Evolutionary conservation across 805 yeast genomes (phyloP).

Genomic region (Kregervanrija delftensis): DNA sequence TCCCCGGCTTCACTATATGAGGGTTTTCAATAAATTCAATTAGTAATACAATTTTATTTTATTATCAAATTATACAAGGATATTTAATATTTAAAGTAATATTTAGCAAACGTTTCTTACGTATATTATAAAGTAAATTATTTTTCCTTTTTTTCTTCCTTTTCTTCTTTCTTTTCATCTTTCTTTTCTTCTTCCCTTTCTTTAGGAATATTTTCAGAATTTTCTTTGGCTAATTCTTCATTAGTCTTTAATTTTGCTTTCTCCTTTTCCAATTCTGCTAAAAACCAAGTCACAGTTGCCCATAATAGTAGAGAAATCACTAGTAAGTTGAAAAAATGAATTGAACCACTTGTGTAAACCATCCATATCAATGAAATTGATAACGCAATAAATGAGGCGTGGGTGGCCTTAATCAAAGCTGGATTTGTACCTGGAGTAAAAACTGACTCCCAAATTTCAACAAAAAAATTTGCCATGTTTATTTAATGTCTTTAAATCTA

Average conservation of each 20-base stretch:
- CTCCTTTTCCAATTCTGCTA: conserved; percentile 51
- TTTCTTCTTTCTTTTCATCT: conserved; percentile 7
- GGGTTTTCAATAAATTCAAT: too few species aligned
- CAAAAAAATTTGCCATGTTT: conserved; percentile 31
- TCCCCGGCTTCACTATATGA: too few species aligned
- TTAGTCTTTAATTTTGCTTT: conserved; percentile 36
- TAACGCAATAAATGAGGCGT: conserved; percentile 66
- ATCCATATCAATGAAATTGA: conserved; percentile 49
- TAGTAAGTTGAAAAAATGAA: conserved; percentile 56
- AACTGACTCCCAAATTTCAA: conserved; percentile 82
- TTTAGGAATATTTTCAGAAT: conserved; percentile 4
- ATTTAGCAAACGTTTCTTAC: too few species aligned
- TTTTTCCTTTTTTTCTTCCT: background rate
- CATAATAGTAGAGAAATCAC: conserved; percentile 49
- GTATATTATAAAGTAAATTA: too few species aligned
- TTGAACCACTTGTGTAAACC: conserved; percentile 52
- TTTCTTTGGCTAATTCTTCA: conserved; percentile 31
- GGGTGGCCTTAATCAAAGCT: conserved; percentile 83
- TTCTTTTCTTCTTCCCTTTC: conserved; percentile 13
- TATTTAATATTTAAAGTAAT: too few species aligned
- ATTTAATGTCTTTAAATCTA: too few species aligned
- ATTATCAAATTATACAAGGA: too few species aligned
- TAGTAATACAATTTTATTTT: too few species aligned
- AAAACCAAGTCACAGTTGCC: conserved; percentile 84
- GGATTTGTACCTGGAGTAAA: conserved; percentile 93